Conservation (phyloP, 2,329 filamentous ascomycete species). For the Pseudogymnoascus sp. region DNA sequence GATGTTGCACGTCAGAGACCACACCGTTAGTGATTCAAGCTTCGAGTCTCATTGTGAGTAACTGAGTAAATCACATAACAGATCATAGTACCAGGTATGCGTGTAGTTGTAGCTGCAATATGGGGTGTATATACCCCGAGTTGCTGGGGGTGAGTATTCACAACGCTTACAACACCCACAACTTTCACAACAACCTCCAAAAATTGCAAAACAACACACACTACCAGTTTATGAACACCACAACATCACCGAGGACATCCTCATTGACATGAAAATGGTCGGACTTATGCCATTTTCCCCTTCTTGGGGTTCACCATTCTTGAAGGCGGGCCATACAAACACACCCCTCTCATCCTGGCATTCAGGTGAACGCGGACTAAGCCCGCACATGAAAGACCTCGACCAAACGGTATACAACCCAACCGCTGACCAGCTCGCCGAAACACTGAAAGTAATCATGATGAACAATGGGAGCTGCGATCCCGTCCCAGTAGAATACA, state of each 20-base stretch:
- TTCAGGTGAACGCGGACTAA: constrained; percentile 11
- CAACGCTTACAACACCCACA: not conserved
- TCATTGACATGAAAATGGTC: not conserved
- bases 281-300: not conserved
- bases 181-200: not conserved
- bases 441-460: constrained; percentile 27
- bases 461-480: constrained; percentile 24
- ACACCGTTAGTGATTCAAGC: too few relatives aligned
- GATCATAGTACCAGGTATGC: not conserved
- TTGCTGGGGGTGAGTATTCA: not conserved
- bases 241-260: not conserved
- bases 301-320: constrained; percentile 7
- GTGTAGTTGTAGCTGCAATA: not conserved
- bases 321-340: constrained; percentile 9
- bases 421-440: constrained; percentile 25
- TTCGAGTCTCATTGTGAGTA: too few relatives aligned
- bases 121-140: not conserved
- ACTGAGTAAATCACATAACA: too few relatives aligned
- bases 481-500: constrained; percentile 24
- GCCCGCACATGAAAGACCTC: constrained; percentile 19
- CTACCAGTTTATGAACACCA: not conserved
- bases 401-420: constrained; percentile 25
- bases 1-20: too few relatives aligned
- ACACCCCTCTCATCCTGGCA: not conserved
- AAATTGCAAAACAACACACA: not conserved